phyloP scores from a whole-genome alignment of 2,329 filamentous ascomycete genomes.

The Fusarium verticillioides region DNA sequence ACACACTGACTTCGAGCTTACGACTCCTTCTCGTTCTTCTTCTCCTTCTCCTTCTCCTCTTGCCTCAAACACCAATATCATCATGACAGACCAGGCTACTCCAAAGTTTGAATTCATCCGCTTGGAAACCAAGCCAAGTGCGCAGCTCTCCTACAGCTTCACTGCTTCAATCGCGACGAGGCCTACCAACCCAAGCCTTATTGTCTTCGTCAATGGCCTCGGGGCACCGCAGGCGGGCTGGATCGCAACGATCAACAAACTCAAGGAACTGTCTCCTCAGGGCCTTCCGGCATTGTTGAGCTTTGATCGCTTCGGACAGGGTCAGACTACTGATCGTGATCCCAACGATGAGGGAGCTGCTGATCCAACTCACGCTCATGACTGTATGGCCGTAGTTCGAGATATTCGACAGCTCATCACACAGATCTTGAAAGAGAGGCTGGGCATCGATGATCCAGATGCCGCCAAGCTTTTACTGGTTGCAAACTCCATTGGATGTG shows the following conservation, averaged over 20 bases:
- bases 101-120: constrained; percentile 1
- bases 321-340: constrained; percentile 54
- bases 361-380: constrained; percentile 57
- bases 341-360: constrained; percentile 55
- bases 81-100: neutral
- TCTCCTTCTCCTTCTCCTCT: too few species aligned
- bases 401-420: constrained; percentile 36
- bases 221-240: constrained; percentile 34
- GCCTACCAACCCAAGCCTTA: neutral
- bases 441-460: neutral
- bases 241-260: constrained; percentile 13
- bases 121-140: constrained; percentile 33
- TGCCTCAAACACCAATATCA: neutral
- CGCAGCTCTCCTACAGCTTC: constrained; percentile 33
- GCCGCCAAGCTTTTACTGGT: constrained; percentile 20
- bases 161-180: neutral
- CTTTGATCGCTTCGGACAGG: constrained; percentile 70
- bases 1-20: neutral
- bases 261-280: neutral
- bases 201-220: constrained; percentile 43
- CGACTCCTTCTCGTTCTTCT: rapidly evolving
- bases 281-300: constrained; percentile 56
- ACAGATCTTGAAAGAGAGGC: constrained; percentile 6
- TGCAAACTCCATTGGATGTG: constrained; percentile 40
- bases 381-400: constrained; percentile 51